phyloP scores from a whole-genome alignment of 139 green algal species.

The Picochlorum costavermella region DNA sequence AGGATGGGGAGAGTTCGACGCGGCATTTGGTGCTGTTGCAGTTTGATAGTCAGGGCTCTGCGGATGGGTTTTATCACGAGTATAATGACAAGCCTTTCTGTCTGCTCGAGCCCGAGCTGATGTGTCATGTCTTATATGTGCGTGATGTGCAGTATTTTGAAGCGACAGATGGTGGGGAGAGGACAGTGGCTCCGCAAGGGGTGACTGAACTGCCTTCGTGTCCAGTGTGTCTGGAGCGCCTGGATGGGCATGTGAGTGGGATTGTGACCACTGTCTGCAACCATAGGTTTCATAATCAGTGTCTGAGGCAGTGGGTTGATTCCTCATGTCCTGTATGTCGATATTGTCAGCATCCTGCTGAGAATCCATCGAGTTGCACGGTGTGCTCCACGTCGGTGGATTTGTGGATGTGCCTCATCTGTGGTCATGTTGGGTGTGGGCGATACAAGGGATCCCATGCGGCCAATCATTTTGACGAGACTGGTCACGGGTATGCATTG shows the following conservation, averaged over 20 bases:
- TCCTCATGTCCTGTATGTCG: slow-evolving; percentile 86
- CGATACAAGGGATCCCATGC: slow-evolving; percentile 79
- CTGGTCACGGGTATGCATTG: slow-evolving; percentile 85
- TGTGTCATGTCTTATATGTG: slow-evolving; percentile 62
- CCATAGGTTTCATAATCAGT: slow-evolving; percentile 83
- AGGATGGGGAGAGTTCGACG: slow-evolving; percentile 29
- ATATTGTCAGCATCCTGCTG: slow-evolving; percentile 49
- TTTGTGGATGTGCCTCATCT: slow-evolving; percentile 99
- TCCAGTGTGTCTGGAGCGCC: slow-evolving; percentile 91
- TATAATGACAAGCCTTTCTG: slow-evolving; percentile 76
- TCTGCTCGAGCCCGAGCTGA: slow-evolving; percentile 67
- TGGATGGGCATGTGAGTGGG: slow-evolving; percentile 90
- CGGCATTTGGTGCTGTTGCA: slow-evolving; percentile 82
- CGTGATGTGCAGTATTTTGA: slow-evolving; percentile 30
- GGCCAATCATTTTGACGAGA: slow-evolving; percentile 71
- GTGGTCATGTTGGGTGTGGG: slow-evolving; percentile 89
- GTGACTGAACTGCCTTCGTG: slow-evolving; percentile 85
- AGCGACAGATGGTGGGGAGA: not conserved
- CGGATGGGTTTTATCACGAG: slow-evolving; percentile 70
- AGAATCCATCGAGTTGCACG: slow-evolving; percentile 41
- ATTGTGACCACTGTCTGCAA: slow-evolving; percentile 78
- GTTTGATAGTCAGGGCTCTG: slow-evolving; percentile 54
- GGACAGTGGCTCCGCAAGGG: slow-evolving; percentile 29
- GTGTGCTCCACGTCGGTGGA: slow-evolving; percentile 60
- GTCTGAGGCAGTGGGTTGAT: slow-evolving; percentile 82